phyloP scores from a whole-genome alignment of 1,284 basidiomycete genomes.

The Moesziomyces sp. region DNA sequence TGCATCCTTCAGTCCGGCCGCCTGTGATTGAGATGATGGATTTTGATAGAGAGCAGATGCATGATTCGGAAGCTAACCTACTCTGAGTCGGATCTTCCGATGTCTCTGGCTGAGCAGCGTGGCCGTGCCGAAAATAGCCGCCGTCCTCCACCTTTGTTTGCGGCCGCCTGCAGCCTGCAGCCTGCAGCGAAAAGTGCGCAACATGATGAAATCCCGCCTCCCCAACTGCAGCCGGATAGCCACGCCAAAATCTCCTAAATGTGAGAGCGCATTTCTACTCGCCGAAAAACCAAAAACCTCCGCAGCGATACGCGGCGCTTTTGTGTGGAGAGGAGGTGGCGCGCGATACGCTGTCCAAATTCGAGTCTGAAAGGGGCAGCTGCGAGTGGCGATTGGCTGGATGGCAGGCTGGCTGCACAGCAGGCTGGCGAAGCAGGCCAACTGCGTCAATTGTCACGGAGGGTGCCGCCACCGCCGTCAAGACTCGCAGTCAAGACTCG shows the following conservation, averaged over 20 bases:
- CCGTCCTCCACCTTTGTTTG: not conserved
- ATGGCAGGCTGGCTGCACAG: too few species aligned
- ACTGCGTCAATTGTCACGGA: too few species aligned
- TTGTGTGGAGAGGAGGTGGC: too few species aligned
- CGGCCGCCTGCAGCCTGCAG: too few species aligned
- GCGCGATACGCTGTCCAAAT: not conserved
- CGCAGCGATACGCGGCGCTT: conserved; percentile 6
- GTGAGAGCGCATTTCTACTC: not conserved
- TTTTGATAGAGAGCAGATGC: too few species aligned
- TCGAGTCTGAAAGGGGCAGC: too few species aligned
- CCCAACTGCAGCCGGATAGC: not conserved
- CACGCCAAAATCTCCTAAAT: not conserved
- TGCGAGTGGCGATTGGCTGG: too few species aligned
- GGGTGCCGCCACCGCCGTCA: not conserved
- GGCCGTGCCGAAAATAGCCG: conserved; percentile 9
- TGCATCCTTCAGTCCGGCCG: too few species aligned
- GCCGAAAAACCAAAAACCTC: not conserved
- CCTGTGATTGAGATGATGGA: too few species aligned
- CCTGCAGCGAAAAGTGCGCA: not conserved
- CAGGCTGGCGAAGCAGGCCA: too few species aligned
- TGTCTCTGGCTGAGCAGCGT: not conserved
- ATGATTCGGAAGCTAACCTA: not conserved
- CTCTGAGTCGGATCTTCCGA: not conserved
- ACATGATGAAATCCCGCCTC: conserved; percentile 9
- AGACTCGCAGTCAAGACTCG: conserved; percentile 10